Evolutionary conservation across 139 green algal genomes (phyloP).

Genomic region (Picochlorum sp.): DNA sequence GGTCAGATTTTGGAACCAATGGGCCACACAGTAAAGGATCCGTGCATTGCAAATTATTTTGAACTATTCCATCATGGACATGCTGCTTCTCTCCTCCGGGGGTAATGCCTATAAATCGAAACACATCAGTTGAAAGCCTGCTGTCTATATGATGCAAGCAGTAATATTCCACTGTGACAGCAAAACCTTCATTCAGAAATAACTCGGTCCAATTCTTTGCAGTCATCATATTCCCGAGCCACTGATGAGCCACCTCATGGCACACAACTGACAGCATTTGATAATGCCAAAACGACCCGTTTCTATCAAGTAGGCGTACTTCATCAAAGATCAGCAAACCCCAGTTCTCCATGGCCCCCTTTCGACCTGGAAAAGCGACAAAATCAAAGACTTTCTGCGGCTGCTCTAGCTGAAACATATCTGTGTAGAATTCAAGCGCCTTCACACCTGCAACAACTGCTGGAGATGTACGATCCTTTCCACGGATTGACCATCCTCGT

Average conservation of each 20-base stretch:
- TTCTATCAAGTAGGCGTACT: constrained; percentile 1
- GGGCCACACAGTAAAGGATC: too few relatives aligned
- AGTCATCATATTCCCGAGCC: constrained; percentile 8
- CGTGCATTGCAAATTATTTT: too few relatives aligned
- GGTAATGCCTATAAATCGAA: constrained; percentile 1
- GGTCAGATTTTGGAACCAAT: too few relatives aligned
- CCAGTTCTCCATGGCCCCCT: constrained; percentile 10
- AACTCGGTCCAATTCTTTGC: background rate
- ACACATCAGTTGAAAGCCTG: constrained; percentile 4
- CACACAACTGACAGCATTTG: constrained; percentile 1
- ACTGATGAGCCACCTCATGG: constrained; percentile 13
- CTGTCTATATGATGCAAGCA: constrained; percentile 1
- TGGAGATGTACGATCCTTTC: background rate
- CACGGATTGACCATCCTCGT: background rate
- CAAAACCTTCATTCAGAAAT: constrained; percentile 9
- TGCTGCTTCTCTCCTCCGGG: background rate
- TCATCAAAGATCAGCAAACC: constrained; percentile 12
- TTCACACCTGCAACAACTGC: background rate
- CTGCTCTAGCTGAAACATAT: background rate
- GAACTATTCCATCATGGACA: background rate
- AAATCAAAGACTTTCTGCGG: constrained; percentile 1
- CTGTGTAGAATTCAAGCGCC: constrained; percentile 7
- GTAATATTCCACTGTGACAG: background rate
- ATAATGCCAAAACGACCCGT: background rate
- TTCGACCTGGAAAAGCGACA: constrained; percentile 8